Conservation (phyloP, 495 filamentous ascomycete genomes). For the Beverwykella pulmonaria region DNA sequence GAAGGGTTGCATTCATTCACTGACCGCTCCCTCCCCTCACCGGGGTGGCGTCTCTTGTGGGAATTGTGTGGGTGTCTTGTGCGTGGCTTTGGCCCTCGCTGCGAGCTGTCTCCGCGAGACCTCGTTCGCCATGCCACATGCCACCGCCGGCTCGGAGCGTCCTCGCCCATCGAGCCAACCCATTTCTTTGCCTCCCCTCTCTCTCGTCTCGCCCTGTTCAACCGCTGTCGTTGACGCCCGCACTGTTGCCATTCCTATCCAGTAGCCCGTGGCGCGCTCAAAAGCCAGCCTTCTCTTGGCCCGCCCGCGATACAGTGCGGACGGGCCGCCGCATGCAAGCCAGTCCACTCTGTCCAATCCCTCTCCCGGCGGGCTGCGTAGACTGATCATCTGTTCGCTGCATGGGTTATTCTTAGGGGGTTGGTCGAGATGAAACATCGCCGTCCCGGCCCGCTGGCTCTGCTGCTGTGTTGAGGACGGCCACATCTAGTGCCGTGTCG, state of each 20-base stretch:
- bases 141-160: constrained; percentile 23
- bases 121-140: neutral
- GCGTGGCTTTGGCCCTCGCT: neutral
- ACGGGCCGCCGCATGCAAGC: constrained; percentile 1
- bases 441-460: constrained; percentile 31
- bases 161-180: constrained; percentile 20
- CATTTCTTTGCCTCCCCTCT: constrained; percentile 5
- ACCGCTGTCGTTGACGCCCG: neutral
- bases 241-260: constrained; percentile 8
- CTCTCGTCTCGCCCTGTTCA: neutral
- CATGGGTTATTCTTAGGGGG: constrained; percentile 34
- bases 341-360: neutral
- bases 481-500: constrained; percentile 28
- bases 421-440: constrained; percentile 39
- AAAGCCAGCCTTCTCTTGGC: constrained; percentile 13
- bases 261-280: constrained; percentile 11
- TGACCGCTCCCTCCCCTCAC: constrained; percentile 1
- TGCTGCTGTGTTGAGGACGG: constrained; percentile 37
- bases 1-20: constrained; percentile 33
- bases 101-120: neutral
- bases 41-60: constrained; percentile 5
- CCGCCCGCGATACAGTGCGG: constrained; percentile 17
- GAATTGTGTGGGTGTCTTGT: neutral
- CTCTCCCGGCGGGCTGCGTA: constrained; percentile 10
- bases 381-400: constrained; percentile 39